A percentile compares a stretch with the other conserved stretches of the same genome.
Conservation (phyloP, 768 basidiomycete species). For the Tremella yokohamensis region DNA sequence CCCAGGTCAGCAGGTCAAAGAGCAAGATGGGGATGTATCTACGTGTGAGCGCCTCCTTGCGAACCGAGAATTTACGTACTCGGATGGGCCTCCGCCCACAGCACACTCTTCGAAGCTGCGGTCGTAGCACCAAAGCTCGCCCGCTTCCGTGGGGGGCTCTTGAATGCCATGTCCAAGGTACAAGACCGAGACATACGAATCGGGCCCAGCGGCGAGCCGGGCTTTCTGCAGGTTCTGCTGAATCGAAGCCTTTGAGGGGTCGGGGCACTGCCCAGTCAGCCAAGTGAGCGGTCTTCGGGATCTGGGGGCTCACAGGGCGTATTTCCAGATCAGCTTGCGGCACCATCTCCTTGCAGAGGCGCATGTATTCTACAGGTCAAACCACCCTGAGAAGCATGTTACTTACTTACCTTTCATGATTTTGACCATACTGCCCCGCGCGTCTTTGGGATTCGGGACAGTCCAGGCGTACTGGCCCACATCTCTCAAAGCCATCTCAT, state of each 20-base stretch:
- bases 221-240: constrained; percentile 39
- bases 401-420: constrained; percentile 42
- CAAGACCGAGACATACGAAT: constrained; percentile 36
- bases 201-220: constrained; percentile 30
- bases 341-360: constrained; percentile 10
- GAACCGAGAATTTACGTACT: constrained; percentile 21
- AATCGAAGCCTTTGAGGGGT: constrained; percentile 37
- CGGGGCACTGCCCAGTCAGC: constrained; percentile 21
- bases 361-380: constrained; percentile 12
- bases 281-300: neutral
- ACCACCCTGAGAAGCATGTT: neutral
- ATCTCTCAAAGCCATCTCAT: constrained; percentile 37
- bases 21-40: constrained; percentile 48
- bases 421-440: constrained; percentile 34
- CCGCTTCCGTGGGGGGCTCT: constrained; percentile 45
- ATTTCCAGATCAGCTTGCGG: constrained; percentile 10
- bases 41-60: neutral
- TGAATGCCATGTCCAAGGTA: constrained; percentile 46
- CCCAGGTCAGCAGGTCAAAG: constrained; percentile 44
- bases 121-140: constrained; percentile 47
- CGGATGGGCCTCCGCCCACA: constrained; percentile 33
- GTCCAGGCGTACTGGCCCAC: constrained; percentile 42
- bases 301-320: constrained; percentile 13
- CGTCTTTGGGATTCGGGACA: constrained; percentile 31
- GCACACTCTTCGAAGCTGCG: constrained; percentile 38